A percentile compares a stretch with the other conserved stretches of the same genome.
These are phyloP conservation scores for Rhodamnia rubescens DNA, from an alignment of 345 rosid species.

Conservation along the genomic window DNA sequence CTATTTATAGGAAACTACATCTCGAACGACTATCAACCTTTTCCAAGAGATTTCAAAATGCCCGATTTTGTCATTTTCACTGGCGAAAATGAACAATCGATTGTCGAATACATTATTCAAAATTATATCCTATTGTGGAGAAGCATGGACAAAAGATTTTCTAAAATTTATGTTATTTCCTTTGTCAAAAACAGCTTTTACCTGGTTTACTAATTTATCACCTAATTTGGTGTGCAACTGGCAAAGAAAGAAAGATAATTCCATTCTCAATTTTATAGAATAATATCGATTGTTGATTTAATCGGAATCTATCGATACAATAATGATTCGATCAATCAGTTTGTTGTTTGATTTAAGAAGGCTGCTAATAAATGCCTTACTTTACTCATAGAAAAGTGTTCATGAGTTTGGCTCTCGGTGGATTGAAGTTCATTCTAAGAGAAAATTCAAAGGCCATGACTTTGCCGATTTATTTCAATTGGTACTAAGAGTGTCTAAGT, in stretches of 20 bases:
- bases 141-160: neutral
- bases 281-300: neutral
- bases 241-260: neutral
- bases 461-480: neutral
- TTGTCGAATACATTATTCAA: neutral
- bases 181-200: neutral
- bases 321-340: too few species aligned
- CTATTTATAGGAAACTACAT: neutral
- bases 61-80: neutral
- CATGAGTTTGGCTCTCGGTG: neutral
- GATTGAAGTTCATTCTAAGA: neutral
- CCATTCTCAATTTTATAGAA: neutral
- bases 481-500: neutral
- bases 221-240: neutral
- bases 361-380: neutral
- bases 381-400: neutral
- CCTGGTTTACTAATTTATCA: neutral
- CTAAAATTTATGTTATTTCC: neutral
- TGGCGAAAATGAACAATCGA: neutral
- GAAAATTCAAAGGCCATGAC: neutral
- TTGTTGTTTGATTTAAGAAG: neutral
- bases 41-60: neutral
- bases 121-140: too few species aligned
- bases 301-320: too few species aligned
- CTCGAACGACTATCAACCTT: neutral